Evolutionary conservation across 2,329 filamentous ascomycete genomes (phyloP).

Genomic region (Colletotrichum sp.): DNA sequence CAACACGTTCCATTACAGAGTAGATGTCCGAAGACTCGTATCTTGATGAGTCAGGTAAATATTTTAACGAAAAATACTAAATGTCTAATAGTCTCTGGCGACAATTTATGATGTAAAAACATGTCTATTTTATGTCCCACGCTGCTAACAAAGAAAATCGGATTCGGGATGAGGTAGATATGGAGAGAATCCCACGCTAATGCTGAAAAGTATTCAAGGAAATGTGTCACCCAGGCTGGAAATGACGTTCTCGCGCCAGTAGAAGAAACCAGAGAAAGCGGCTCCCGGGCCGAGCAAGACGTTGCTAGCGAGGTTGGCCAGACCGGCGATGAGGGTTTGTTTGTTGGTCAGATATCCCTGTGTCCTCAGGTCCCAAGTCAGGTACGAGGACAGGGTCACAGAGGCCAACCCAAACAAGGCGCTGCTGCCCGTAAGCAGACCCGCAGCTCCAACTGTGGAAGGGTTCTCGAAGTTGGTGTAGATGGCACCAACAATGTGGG

Average conservation of each 20-base stretch:
- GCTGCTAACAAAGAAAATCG: neutral
- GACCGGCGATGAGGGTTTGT: neutral
- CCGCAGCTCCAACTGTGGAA: neutral
- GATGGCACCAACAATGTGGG: neutral
- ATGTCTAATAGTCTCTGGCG: no score
- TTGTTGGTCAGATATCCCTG: neutral
- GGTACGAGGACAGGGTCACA: neutral
- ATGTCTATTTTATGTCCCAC: no score
- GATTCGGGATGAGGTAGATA: no score
- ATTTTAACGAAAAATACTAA: no score
- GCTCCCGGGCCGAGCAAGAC: neutral
- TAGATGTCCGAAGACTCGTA: no score
- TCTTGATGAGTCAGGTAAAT: no score
- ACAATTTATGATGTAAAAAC: no score
- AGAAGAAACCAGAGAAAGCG: neutral
- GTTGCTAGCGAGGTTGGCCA: neutral
- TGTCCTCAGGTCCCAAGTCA: neutral
- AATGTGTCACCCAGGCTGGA: neutral
- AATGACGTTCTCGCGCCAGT: neutral
- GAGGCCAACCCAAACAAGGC: neutral
- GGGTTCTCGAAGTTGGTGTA: neutral
- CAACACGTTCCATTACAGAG: no score
- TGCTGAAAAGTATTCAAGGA: neutral
- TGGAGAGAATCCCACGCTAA: no score
- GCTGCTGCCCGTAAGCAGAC: constrained; percentile 13